A percentile compares a stretch with the other conserved stretches of the same genome.
phyloP scores from a whole-genome alignment of 2,329 filamentous ascomycete genomes.

The Ceratocystis papillata region DNA sequence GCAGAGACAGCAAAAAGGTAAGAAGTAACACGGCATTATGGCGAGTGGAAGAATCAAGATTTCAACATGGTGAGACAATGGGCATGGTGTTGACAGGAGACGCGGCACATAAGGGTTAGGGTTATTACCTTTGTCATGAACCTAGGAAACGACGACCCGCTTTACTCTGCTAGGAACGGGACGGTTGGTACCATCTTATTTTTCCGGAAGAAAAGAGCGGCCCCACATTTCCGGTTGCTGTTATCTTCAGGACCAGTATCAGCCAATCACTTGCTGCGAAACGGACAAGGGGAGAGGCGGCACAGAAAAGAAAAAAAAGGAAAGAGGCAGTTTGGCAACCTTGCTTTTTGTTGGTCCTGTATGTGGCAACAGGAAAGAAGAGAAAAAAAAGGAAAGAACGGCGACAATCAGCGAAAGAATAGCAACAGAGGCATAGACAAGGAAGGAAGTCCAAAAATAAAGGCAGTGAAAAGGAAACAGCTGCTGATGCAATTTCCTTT shows the following conservation, averaged over 20 bases:
- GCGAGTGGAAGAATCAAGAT: too few species aligned
- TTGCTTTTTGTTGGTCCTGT: too few species aligned
- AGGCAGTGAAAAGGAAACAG: not conserved
- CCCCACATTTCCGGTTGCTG: not conserved
- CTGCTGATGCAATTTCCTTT: not conserved
- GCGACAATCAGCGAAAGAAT: not conserved
- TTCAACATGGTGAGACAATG: too few species aligned
- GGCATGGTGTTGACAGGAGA: too few species aligned
- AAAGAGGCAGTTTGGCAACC: not conserved
- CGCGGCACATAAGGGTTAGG: not conserved
- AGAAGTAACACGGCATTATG: too few species aligned
- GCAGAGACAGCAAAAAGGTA: not conserved
- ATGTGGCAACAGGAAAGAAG: not conserved
- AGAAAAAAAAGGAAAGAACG: not conserved
- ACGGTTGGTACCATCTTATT: not conserved
- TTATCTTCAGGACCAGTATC: not conserved
- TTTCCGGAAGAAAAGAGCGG: constrained; percentile 6
- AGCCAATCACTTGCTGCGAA: not conserved
- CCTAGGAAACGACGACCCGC: too few species aligned
- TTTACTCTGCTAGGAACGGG: too few species aligned
- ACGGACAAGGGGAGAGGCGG: not conserved
- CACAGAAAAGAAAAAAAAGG: not conserved
- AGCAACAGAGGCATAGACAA: not conserved
- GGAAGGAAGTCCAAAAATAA: not conserved
- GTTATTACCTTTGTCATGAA: not conserved